Evolutionary conservation across 345 rosid genomes (phyloP), one percentile per base, ranked within the genome.

Genomic region (Brassica napus): DNA sequence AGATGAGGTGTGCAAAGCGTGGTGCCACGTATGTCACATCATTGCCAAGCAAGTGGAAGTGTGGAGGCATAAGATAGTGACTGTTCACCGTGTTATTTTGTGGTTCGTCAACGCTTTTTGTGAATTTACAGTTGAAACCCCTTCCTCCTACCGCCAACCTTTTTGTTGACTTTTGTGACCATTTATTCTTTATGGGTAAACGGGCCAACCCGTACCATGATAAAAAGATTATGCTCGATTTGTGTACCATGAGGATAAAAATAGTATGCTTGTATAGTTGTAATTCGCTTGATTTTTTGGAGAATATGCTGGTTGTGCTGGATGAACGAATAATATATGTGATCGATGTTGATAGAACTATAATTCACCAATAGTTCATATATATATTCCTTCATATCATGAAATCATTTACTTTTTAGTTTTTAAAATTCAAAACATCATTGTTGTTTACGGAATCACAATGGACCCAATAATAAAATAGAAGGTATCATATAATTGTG

Each of bases 1-100:
- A 31, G 82, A 49, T 79, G 74, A 79, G 78, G 74, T 73, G 78
- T 67, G 58, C 78, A 35, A 59, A 44, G 37, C 31, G 69, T 74
- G 71, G 71, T 69, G 75, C 66, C 79, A 74, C 75, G 75, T 79
- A 62, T 5, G 82, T 74, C 71, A 68, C 82, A 79, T 74, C 71
- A 79, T 3, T 0, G 37, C 71, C 71, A 37, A 79, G 79, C 82
- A 69, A 79, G 82, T 79, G 79, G 82, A 79, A 79, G 28, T 79
- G 78, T 73, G 82, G 78, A 60, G 54, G 70, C 58, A 73, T 37
- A 58, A 14, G 82, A 78, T 6, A n/a, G 55, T 2, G 77, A 79
- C 73, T 73, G 57, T 61, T 61, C 23, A 47, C 21, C 1, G 35
- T 73, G 37, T 67, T 0, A 9, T 70, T 34, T 59, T 61, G 28